phyloP scores from a whole-genome alignment of 441 rosid species.

The Bruguiera hainesii region DNA sequence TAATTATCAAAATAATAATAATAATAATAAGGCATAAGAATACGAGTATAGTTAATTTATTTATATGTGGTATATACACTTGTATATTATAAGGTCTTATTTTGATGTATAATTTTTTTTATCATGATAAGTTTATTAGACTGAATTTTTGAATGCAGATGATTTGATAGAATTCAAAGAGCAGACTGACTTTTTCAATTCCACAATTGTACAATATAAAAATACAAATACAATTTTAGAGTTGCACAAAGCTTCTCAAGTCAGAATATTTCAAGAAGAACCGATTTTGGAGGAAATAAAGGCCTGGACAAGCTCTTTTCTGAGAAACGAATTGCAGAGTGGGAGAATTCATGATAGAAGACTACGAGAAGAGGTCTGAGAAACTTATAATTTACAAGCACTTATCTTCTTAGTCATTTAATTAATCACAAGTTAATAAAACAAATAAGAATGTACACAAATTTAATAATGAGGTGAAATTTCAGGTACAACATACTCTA shows the following conservation, averaged over 20 bases:
- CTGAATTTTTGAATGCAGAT: neutral
- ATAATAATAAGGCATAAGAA: neutral
- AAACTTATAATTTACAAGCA: neutral
- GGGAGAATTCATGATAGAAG: conserved; percentile 6
- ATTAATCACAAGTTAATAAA: neutral
- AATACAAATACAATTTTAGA: conserved; percentile 10
- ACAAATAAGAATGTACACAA: neutral
- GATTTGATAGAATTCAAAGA: conserved; percentile 4
- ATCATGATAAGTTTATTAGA: neutral
- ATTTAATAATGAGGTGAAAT: neutral
- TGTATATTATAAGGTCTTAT: no score
- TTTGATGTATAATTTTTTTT: no score
- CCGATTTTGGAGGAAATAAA: neutral
- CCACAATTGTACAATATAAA: neutral
- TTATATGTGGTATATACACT: neutral
- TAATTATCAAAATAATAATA: no score
- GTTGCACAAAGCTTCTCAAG: conserved; percentile 15
- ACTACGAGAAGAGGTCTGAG: neutral
- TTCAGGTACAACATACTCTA: conserved; percentile 17
- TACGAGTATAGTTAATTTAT: neutral
- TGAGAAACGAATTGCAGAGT: neutral
- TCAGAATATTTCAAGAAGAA: neutral
- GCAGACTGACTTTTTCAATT: neutral
- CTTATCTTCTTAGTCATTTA: neutral
- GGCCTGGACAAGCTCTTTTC: neutral